Evolutionary conservation across 164 flowering plant species (phyloP).

Genomic region (Aristolochia fimbriata): DNA sequence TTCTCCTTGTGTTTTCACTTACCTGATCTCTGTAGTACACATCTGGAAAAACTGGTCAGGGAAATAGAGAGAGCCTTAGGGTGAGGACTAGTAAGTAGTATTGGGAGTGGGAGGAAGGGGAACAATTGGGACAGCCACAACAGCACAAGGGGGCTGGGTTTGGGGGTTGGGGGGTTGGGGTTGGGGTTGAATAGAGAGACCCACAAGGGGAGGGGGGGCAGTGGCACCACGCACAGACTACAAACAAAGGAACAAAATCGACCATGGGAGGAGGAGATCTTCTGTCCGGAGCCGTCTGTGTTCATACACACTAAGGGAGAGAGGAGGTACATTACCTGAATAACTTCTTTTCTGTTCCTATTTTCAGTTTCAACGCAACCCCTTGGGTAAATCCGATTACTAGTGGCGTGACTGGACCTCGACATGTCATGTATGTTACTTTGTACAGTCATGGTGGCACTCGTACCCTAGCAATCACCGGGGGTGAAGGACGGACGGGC

Average conservation of each 20-base stretch:
- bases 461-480: background rate
- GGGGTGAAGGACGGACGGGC: too few relatives aligned
- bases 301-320: background rate
- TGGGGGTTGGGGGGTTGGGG: too few relatives aligned
- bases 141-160: too few relatives aligned
- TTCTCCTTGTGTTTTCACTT: background rate
- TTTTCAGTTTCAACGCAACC: background rate
- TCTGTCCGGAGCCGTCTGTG: background rate
- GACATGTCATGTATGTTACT: slow-evolving; percentile 1
- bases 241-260: too few relatives aligned
- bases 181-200: too few relatives aligned
- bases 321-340: slow-evolving; percentile 4
- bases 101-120: background rate
- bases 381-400: slow-evolving; percentile 1
- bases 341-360: background rate
- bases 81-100: too few relatives aligned
- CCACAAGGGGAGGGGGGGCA: too few relatives aligned
- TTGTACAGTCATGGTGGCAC: slow-evolving; percentile 4
- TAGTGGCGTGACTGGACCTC: background rate
- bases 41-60: background rate
- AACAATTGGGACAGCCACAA: background rate
- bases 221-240: too few relatives aligned
- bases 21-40: background rate
- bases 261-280: background rate
- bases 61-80: too few relatives aligned